A percentile compares a stretch with the other conserved stretches of the same genome.
Conservation (phyloP, 768 basidiomycete species). For the Calocybe indica region DNA sequence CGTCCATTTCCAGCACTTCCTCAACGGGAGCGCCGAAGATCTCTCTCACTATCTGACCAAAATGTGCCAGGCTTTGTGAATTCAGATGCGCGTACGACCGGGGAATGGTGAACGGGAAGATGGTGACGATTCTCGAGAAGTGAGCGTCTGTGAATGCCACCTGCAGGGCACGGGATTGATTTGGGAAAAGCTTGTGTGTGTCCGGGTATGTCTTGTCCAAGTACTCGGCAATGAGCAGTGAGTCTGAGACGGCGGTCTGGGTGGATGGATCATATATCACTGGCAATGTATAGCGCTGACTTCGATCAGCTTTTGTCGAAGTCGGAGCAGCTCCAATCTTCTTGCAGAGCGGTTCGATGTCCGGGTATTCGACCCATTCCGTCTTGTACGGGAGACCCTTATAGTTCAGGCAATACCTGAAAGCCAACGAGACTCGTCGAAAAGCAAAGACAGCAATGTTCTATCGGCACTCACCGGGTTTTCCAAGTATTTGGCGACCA, state of each 20-base stretch:
- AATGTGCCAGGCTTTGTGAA: conserved; percentile 24
- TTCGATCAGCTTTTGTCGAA: conserved; percentile 21
- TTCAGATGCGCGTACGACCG: conserved; percentile 15
- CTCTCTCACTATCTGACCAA: conserved; percentile 20
- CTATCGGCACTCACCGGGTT: conserved; percentile 17
- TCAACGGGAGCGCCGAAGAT: conserved; percentile 23
- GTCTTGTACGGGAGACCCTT: conserved; percentile 26
- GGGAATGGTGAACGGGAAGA: conserved; percentile 11
- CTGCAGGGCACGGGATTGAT: conserved; percentile 13
- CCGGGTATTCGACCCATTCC: conserved; percentile 35
- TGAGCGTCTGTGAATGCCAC: conserved; percentile 5
- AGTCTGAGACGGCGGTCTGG: conserved; percentile 32
- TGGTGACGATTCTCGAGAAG: not conserved
- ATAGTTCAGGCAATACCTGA: conserved; percentile 22
- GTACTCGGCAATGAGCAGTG: conserved; percentile 40
- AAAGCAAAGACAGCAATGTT: not conserved
- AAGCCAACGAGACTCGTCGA: not conserved
- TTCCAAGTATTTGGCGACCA: conserved; percentile 30
- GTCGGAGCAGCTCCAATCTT: conserved; percentile 32
- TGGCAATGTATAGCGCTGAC: conserved; percentile 38
- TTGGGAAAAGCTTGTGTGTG: conserved; percentile 31
- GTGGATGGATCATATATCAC: conserved; percentile 34
- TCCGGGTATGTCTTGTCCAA: conserved; percentile 44
- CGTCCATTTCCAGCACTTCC: conserved; percentile 19
- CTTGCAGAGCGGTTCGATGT: conserved; percentile 25